A percentile compares a stretch with the other conserved stretches of the same genome.
Evolutionary conservation across 441 rosid genomes (phyloP).

Genomic region (Adansonia grandidieri): DNA sequence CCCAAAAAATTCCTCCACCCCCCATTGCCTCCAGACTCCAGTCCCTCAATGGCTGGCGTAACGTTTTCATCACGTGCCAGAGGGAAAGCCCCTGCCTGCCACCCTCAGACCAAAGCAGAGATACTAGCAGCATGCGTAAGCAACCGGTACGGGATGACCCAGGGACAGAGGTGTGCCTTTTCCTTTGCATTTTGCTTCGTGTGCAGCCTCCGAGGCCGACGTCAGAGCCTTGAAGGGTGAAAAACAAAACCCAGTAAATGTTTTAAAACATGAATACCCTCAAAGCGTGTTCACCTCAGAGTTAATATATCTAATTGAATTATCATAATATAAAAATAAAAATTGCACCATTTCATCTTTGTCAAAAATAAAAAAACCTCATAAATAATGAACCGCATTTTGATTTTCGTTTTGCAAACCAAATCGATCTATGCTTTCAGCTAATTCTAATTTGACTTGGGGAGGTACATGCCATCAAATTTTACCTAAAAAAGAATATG

Average conservation of each 20-base stretch:
- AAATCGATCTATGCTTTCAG: too few relatives aligned
- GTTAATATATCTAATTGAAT: too few relatives aligned
- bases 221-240: background rate
- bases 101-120: background rate
- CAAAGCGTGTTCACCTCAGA: too few relatives aligned
- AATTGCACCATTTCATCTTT: too few relatives aligned
- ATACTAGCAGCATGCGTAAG: slow-evolving; percentile 11
- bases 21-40: background rate
- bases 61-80: slow-evolving; percentile 14
- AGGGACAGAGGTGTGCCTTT: background rate
- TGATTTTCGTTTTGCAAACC: too few relatives aligned
- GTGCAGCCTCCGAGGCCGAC: background rate
- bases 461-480: background rate
- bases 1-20: background rate
- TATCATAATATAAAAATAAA: too few relatives aligned
- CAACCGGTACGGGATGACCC: slow-evolving; percentile 19
- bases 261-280: too few relatives aligned
- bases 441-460: too few relatives aligned
- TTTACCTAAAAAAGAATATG: background rate
- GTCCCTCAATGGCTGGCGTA: background rate
- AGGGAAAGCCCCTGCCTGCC: background rate
- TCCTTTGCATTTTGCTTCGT: background rate
- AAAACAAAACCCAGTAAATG: too few relatives aligned
- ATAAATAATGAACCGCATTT: too few relatives aligned
- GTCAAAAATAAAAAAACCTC: too few relatives aligned